A percentile compares a stretch with the other conserved stretches of the same genome.
These are phyloP conservation scores for Phytophthora aleatoria DNA, from an alignment of 352 stramenopile species.

Conservation along the genomic window DNA sequence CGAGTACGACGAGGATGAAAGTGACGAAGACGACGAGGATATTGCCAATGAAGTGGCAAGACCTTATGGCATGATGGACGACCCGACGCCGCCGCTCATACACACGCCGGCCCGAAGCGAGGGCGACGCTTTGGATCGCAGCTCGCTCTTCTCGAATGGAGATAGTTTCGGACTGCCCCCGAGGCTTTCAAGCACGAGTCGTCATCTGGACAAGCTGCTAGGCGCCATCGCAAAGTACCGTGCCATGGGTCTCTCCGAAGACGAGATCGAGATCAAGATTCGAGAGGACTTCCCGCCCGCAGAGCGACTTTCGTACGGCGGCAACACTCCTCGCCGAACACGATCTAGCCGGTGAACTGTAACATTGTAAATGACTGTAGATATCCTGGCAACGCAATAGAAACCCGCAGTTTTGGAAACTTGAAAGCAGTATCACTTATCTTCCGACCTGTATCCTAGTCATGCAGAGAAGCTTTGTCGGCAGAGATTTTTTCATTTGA, in stretches of 20 bases:
- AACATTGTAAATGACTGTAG: slow-evolving; percentile 38
- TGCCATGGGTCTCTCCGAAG: slow-evolving; percentile 55
- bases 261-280: slow-evolving; percentile 71
- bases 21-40: slow-evolving; percentile 68
- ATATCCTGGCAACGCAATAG: slow-evolving; percentile 31
- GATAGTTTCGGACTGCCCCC: slow-evolving; percentile 64
- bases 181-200: slow-evolving; percentile 61
- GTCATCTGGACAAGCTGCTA: slow-evolving; percentile 64
- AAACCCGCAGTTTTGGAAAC: slow-evolving; percentile 28
- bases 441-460: slow-evolving; percentile 1
- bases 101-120: slow-evolving; percentile 32
- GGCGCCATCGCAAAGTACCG: slow-evolving; percentile 70
- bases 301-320: slow-evolving; percentile 41
- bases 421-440: background rate
- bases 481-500: too few relatives aligned
- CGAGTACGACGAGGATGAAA: slow-evolving; percentile 53
- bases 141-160: slow-evolving; percentile 54
- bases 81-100: slow-evolving; percentile 36
- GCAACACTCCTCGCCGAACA: slow-evolving; percentile 6
- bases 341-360: slow-evolving; percentile 38
- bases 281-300: slow-evolving; percentile 65
- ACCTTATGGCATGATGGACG: slow-evolving; percentile 45
- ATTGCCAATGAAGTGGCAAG: slow-evolving; percentile 78
- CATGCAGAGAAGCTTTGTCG: too few relatives aligned
- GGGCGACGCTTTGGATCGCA: slow-evolving; percentile 35